These are phyloP conservation scores for Pleurotus platypus DNA, from an alignment of 768 basidiomycete genomes.

Conservation along the genomic window DNA sequence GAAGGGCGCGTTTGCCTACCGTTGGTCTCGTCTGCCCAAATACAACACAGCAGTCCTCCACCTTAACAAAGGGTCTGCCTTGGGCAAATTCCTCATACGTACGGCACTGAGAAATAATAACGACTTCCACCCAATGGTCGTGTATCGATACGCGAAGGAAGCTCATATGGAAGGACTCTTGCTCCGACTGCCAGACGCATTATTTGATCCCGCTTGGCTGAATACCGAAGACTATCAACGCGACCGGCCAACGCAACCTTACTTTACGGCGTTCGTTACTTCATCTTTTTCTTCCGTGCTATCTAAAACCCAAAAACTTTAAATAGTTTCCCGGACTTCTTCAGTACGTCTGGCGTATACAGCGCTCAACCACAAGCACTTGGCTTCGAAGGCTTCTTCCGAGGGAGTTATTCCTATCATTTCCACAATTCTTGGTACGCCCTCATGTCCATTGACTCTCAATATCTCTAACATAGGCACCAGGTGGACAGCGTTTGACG, in stretches of 20 bases:
- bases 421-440: constrained; percentile 91
- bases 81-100: constrained; percentile 91
- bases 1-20: constrained; percentile 94
- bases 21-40: constrained; percentile 89
- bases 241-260: constrained; percentile 91
- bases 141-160: constrained; percentile 87
- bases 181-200: constrained; percentile 86
- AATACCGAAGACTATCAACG: constrained; percentile 91
- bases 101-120: constrained; percentile 91
- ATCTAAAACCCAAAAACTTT: background rate
- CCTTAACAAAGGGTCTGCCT: constrained; percentile 87
- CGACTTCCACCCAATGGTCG: constrained; percentile 97
- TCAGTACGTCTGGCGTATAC: constrained; percentile 69
- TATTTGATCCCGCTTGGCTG: constrained; percentile 97
- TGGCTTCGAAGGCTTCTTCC: constrained; percentile 95
- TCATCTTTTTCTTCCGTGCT: background rate
- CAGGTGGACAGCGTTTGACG: constrained; percentile 97
- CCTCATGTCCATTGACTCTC: background rate
- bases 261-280: constrained; percentile 71
- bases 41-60: constrained; percentile 97
- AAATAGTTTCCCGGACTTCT: constrained; percentile 82
- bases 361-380: constrained; percentile 83
- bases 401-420: constrained; percentile 93
- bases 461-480: constrained; percentile 3
- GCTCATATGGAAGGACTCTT: constrained; percentile 81